Conservation (phyloP, 495 filamentous ascomycete species). For the Annulohypoxylon maeteangense region DNA sequence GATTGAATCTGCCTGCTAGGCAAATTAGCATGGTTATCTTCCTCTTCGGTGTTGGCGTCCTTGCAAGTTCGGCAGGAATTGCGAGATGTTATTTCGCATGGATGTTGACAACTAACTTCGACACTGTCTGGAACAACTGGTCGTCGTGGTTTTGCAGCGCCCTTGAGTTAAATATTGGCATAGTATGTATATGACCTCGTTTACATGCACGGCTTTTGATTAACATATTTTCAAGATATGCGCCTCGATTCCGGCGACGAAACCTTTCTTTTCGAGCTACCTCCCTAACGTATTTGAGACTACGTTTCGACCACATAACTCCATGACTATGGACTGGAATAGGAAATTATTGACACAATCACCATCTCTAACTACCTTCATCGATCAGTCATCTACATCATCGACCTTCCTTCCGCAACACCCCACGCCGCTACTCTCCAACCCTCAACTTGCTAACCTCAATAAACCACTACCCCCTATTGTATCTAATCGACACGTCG, state of each 20-base stretch:
- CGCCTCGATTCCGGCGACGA: constrained; percentile 65
- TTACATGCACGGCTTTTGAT: not conserved
- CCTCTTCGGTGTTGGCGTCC: constrained; percentile 67
- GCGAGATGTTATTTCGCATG: constrained; percentile 61
- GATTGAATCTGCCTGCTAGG: constrained; percentile 62
- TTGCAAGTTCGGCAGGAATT: constrained; percentile 68
- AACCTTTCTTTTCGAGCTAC: constrained; percentile 57
- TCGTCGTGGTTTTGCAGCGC: constrained; percentile 62
- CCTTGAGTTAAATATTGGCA: constrained; percentile 68
- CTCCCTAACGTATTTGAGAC: constrained; percentile 26
- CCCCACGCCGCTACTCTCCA: not conserved
- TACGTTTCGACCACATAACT: constrained; percentile 13
- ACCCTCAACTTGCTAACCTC: constrained; percentile 13
- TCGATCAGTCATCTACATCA: constrained; percentile 29
- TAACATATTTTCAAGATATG: constrained; percentile 55
- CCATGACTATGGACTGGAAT: constrained; percentile 12
- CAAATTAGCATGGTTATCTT: constrained; percentile 67
- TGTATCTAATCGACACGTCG: not conserved
- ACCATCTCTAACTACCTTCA: constrained; percentile 35
- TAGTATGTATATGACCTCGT: constrained; percentile 57
- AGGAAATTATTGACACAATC: constrained; percentile 17
- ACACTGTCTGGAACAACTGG: constrained; percentile 66
- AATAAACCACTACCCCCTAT: constrained; percentile 40
- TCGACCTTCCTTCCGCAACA: constrained; percentile 16
- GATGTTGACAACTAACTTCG: constrained; percentile 46